Evolutionary conservation across 306 rosid genomes (phyloP).

Genomic region (Begonia masoniana): DNA sequence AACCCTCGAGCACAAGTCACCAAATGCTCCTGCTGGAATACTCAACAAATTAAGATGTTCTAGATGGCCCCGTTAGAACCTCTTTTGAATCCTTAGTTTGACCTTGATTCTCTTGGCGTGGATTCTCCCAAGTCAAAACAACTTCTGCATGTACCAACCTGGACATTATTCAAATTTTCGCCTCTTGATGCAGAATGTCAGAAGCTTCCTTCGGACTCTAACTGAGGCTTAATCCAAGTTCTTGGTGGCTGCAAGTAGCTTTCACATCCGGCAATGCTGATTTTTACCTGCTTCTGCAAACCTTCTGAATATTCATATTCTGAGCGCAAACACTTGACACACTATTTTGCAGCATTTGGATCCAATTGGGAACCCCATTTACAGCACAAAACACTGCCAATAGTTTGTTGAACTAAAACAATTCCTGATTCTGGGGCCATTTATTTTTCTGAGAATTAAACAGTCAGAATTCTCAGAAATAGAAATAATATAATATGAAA

Average conservation of each 20-base stretch:
- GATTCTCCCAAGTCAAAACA: constrained; percentile 56
- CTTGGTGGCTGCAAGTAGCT: constrained; percentile 59
- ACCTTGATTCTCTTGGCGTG: constrained; percentile 53
- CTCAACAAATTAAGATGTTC: constrained; percentile 47
- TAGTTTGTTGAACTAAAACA: constrained; percentile 44
- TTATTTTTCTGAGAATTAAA: not conserved
- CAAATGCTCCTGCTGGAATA: constrained; percentile 43
- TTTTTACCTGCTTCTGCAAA: constrained; percentile 33
- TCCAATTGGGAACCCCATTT: constrained; percentile 44
- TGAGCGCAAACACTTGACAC: constrained; percentile 47
- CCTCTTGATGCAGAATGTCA: constrained; percentile 49
- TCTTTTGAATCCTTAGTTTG: constrained; percentile 47
- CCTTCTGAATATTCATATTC: constrained; percentile 63
- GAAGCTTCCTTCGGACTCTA: constrained; percentile 34
- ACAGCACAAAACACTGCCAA: constrained; percentile 46
- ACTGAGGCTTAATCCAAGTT: constrained; percentile 9
- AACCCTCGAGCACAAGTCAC: constrained; percentile 48
- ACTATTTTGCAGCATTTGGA: constrained; percentile 58
- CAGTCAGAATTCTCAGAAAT: too few relatives aligned
- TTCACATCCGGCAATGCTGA: constrained; percentile 43
- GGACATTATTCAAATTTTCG: constrained; percentile 34
- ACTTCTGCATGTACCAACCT: constrained; percentile 35
- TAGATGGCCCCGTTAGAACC: constrained; percentile 48
- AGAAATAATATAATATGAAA: too few relatives aligned
- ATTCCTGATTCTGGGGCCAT: constrained; percentile 47